These are phyloP conservation scores for Dactylorhiza incarnata DNA, from an alignment of 106 monocot species.

Conservation along the genomic window DNA sequence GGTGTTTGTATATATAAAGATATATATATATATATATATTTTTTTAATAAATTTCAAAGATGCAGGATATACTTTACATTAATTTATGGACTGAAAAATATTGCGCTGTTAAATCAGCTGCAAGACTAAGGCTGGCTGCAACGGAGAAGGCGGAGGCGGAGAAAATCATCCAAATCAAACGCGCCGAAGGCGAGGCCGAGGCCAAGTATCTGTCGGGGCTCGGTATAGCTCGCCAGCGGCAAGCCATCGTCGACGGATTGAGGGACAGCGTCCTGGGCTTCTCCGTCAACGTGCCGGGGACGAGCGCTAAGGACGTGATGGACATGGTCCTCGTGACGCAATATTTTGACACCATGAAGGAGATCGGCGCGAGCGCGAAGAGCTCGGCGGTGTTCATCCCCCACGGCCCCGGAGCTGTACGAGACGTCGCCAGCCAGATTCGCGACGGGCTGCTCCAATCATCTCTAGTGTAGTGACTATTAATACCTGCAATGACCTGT, in stretches of 20 bases:
- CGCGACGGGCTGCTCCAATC: constrained; percentile 65
- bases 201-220: constrained; percentile 61
- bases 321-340: constrained; percentile 70
- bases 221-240: constrained; percentile 57
- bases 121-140: constrained; percentile 53
- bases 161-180: constrained; percentile 62
- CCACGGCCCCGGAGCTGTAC: constrained; percentile 68
- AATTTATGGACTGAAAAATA: not conserved
- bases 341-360: constrained; percentile 80
- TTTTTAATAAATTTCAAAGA: not conserved
- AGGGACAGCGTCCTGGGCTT: constrained; percentile 65
- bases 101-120: constrained; percentile 21
- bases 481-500: not conserved
- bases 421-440: constrained; percentile 58
- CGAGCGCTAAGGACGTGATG: constrained; percentile 62
- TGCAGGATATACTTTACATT: not conserved
- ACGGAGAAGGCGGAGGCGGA: constrained; percentile 69
- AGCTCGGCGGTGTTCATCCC: constrained; percentile 67
- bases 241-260: constrained; percentile 59
- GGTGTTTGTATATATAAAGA: not conserved
- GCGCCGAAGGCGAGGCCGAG: constrained; percentile 60
- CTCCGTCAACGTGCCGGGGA: constrained; percentile 52
- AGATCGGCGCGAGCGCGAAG: constrained; percentile 61
- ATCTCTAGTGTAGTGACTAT: not conserved
- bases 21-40: not conserved